These are phyloP conservation scores for Penicillium manginii DNA, from an alignment of 495 filamentous ascomycete species.

Conservation along the genomic window DNA sequence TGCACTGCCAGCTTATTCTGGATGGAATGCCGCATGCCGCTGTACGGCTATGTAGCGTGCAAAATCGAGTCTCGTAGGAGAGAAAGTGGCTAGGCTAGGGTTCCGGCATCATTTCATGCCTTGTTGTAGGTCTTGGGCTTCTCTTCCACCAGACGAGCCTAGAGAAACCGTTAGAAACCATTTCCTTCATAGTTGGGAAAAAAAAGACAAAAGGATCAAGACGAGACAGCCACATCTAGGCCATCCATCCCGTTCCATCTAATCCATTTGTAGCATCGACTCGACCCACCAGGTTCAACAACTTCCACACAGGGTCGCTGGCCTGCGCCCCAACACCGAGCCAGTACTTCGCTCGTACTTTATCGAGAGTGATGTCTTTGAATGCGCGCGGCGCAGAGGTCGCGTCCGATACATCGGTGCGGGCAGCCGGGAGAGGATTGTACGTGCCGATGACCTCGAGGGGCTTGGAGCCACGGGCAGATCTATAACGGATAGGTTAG, in stretches of 20 bases:
- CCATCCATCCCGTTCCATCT: neutral
- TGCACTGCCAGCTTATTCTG: neutral
- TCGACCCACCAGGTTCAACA: constrained; percentile 77
- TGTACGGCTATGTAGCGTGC: neutral
- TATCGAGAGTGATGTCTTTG: constrained; percentile 91
- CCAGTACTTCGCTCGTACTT: constrained; percentile 86
- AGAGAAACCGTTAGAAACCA: neutral
- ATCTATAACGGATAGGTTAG: constrained; percentile 25
- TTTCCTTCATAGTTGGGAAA: neutral
- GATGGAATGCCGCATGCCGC: neutral
- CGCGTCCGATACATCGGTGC: constrained; percentile 63
- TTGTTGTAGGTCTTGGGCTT: constrained; percentile 34
- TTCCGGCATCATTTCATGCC: constrained; percentile 19
- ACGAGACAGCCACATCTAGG: neutral
- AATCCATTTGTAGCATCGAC: neutral
- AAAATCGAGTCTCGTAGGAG: neutral
- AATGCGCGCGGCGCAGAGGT: constrained; percentile 61
- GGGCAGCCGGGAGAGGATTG: constrained; percentile 79
- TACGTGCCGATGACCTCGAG: constrained; percentile 96
- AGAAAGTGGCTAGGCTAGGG: neutral
- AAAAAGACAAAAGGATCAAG: neutral
- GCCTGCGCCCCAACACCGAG: constrained; percentile 95
- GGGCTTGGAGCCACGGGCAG: constrained; percentile 81
- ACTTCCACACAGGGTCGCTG: constrained; percentile 82
- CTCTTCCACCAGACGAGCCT: constrained; percentile 38